phyloP scores from a whole-genome alignment of 169 alveolate genomes.

The Cryptosporidium sp. region DNA sequence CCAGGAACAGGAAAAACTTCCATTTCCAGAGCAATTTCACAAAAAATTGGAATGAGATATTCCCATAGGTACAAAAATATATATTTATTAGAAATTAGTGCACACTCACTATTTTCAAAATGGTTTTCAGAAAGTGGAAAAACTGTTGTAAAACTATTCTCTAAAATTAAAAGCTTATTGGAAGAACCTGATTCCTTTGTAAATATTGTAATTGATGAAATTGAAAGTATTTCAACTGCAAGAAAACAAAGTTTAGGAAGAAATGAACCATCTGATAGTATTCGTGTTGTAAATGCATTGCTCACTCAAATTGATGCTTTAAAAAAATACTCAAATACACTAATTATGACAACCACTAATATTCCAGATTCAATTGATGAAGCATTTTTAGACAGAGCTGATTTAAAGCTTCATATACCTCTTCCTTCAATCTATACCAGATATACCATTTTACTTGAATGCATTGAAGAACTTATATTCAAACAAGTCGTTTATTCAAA shows the following conservation, averaged over 20 bases:
- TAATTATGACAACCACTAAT: slow-evolving; percentile 85
- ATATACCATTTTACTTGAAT: slow-evolving; percentile 81
- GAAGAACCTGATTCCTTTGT: slow-evolving; percentile 80
- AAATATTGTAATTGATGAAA: slow-evolving; percentile 84
- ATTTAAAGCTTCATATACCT: slow-evolving; percentile 82
- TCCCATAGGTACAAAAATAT: slow-evolving; percentile 77
- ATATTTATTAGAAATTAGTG: slow-evolving; percentile 81
- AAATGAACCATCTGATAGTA: slow-evolving; percentile 85
- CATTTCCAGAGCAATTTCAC: slow-evolving; percentile 76
- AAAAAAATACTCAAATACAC: slow-evolving; percentile 80
- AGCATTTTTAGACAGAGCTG: slow-evolving; percentile 87
- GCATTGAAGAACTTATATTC: slow-evolving; percentile 75
- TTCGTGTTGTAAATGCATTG: slow-evolving; percentile 86
- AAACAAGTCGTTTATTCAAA: slow-evolving; percentile 23
- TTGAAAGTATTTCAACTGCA: slow-evolving; percentile 84
- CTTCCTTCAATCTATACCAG: slow-evolving; percentile 81
- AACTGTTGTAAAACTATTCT: slow-evolving; percentile 81
- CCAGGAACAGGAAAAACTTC: slow-evolving; percentile 83
- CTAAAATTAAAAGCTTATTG: slow-evolving; percentile 77
- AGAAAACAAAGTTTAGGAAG: slow-evolving; percentile 81
- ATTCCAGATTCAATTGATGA: slow-evolving; percentile 83
- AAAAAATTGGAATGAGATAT: slow-evolving; percentile 79
- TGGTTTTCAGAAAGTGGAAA: slow-evolving; percentile 89
- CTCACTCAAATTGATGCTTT: slow-evolving; percentile 84
- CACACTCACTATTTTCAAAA: slow-evolving; percentile 83